A percentile compares a stretch with the other conserved stretches of the same genome.
Evolutionary conservation across 1,139 yeast species (phyloP).

Genomic region (Yamadazyma diddensiae): DNA sequence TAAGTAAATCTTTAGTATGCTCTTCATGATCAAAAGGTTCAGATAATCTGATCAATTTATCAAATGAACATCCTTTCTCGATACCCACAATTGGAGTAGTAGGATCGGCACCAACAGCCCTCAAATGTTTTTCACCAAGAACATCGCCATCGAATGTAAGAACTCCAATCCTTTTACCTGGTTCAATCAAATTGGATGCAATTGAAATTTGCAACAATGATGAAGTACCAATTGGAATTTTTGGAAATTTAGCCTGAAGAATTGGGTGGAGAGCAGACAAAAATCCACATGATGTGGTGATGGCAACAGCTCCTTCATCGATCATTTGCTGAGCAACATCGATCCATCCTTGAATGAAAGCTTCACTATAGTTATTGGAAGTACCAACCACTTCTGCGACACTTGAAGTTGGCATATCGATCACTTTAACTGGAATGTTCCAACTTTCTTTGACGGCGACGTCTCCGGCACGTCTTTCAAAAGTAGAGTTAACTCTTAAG

Average conservation of each 20-base stretch:
- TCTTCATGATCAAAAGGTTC: conserved; percentile 20
- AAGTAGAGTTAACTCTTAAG: conserved; percentile 10
- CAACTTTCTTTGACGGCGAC: conserved; percentile 20
- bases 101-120: conserved; percentile 22
- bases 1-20: conserved; percentile 9
- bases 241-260: conserved; percentile 14
- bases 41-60: conserved; percentile 18
- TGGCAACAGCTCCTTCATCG: conserved; percentile 19
- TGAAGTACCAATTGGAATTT: conserved; percentile 27
- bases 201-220: conserved; percentile 25
- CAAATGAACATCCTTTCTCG: conserved; percentile 18
- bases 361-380: conserved; percentile 13
- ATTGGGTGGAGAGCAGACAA: conserved; percentile 24
- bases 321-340: conserved; percentile 9
- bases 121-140: conserved; percentile 22
- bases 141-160: conserved; percentile 23
- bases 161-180: conserved; percentile 21
- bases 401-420: conserved; percentile 16
- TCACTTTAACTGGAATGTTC: conserved; percentile 18
- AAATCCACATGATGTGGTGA: conserved; percentile 22
- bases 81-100: conserved; percentile 18
- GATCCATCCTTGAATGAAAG: conserved; percentile 16
- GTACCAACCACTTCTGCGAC: conserved; percentile 15
- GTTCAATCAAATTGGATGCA: conserved; percentile 16
- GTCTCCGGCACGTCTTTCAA: conserved; percentile 27